phyloP scores from a whole-genome alignment of 192 early-diverging fungal species.

The Gryganskiella cystojenkinii region DNA sequence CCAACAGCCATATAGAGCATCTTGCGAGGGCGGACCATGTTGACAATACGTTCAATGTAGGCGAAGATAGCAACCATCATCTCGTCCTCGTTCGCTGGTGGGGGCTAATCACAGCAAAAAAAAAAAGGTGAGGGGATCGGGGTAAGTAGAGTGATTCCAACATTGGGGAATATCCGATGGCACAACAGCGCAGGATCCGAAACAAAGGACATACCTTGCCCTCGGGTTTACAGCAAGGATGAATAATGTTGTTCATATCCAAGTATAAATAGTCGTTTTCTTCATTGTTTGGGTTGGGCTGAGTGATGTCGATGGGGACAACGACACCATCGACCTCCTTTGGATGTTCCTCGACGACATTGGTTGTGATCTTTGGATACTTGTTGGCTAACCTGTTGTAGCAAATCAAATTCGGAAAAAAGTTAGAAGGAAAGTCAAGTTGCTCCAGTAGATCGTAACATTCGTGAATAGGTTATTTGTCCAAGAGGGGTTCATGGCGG shows the following conservation, averaged over 20 bases:
- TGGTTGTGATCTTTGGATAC: constrained; percentile 76
- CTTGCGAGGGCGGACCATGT: constrained; percentile 93
- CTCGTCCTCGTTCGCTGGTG: constrained; percentile 86
- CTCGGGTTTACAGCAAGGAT: constrained; percentile 87
- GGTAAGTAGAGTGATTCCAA: background rate
- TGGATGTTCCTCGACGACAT: constrained; percentile 80
- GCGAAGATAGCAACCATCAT: constrained; percentile 97
- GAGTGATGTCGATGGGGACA: constrained; percentile 87
- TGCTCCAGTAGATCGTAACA: too few relatives aligned
- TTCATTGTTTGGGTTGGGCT: constrained; percentile 90
- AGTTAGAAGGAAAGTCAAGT: background rate
- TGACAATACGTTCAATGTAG: constrained; percentile 95
- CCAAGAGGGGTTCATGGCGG: too few relatives aligned
- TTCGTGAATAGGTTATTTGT: too few relatives aligned
- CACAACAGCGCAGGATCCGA: too few relatives aligned
- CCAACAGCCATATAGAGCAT: constrained; percentile 98
- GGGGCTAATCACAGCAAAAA: constrained; percentile 56
- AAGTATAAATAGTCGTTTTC: constrained; percentile 98
- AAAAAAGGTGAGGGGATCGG: background rate
- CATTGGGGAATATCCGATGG: too few relatives aligned
- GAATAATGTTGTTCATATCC: constrained; percentile 98
- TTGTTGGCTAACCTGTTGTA: constrained; percentile 74
- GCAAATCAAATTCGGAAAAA: background rate
- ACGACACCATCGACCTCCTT: constrained; percentile 75
- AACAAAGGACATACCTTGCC: constrained; percentile 62